These are phyloP conservation scores for Sindora glabra DNA, from an alignment of 306 rosid genomes.

Conservation along the genomic window DNA sequence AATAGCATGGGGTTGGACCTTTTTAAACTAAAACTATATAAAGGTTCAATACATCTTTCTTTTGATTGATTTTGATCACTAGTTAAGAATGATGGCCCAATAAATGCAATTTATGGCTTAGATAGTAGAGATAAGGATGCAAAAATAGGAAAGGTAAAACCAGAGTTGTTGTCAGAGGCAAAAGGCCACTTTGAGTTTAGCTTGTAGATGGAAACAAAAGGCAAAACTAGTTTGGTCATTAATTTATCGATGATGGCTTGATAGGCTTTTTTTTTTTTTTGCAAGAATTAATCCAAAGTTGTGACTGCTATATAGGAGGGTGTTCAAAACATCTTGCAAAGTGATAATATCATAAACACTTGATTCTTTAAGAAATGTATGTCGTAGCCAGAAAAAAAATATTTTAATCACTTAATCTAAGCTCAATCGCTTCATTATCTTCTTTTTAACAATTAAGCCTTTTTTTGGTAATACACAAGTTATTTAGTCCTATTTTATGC, in stretches of 20 bases:
- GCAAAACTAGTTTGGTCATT: conserved; percentile 41
- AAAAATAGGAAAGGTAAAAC: conserved; percentile 78
- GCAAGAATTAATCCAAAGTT: conserved; percentile 16
- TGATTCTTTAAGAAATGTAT: background rate
- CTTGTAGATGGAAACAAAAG: conserved; percentile 58
- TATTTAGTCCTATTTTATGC: too few species aligned
- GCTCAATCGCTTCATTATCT: too few species aligned
- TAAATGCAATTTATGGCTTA: conserved; percentile 79
- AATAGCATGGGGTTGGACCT: conserved; percentile 36
- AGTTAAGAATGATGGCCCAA: conserved; percentile 40
- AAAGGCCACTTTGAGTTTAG: conserved; percentile 48
- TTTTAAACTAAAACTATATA: conserved; percentile 50
- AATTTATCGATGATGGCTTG: conserved; percentile 21
- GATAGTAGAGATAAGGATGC: conserved; percentile 37
- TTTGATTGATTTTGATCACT: conserved; percentile 28
- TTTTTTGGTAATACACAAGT: too few species aligned
- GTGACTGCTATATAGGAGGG: conserved; percentile 15
- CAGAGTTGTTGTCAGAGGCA: conserved; percentile 45
- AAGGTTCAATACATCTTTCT: conserved; percentile 30
- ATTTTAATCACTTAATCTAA: background rate
- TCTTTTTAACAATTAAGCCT: too few species aligned
- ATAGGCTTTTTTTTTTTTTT: too few species aligned
- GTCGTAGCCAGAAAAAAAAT: background rate
- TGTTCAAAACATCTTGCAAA: conserved; percentile 40
- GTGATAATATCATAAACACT: background rate